phyloP scores from a whole-genome alignment of 345 rosid species.

The Salix koriyanagi region DNA sequence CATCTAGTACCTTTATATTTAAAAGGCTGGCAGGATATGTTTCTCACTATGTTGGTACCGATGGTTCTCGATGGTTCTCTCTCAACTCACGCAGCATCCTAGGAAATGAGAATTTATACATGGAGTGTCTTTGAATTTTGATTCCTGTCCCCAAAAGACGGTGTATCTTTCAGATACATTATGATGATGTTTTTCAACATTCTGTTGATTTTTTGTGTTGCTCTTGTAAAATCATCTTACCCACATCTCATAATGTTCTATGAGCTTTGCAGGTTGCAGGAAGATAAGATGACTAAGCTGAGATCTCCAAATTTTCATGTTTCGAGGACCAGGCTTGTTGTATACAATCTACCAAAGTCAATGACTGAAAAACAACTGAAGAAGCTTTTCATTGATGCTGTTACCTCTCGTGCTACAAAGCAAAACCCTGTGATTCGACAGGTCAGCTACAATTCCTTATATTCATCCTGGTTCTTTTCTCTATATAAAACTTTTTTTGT shows the following conservation, averaged over 20 bases:
- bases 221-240: neutral
- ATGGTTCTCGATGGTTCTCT: neutral
- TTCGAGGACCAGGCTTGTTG: conserved; percentile 68
- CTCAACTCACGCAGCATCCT: neutral
- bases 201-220: neutral
- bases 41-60: neutral
- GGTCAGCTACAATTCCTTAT: conserved; percentile 37
- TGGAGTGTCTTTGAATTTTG: neutral
- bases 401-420: conserved; percentile 83
- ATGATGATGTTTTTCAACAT: neutral
- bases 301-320: conserved; percentile 91
- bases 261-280: conserved; percentile 58
- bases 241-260: conserved; percentile 2
- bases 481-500: neutral
- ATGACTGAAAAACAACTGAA: conserved; percentile 63
- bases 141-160: neutral
- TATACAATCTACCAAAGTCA: conserved; percentile 82
- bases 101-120: neutral
- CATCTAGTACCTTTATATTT: neutral
- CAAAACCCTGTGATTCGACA: conserved; percentile 80
- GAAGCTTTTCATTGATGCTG: conserved; percentile 65
- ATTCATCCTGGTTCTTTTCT: neutral
- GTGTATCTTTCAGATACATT: neutral
- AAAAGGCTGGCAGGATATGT: neutral
- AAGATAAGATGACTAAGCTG: conserved; percentile 79